phyloP scores from a whole-genome alignment of 2,329 filamentous ascomycete genomes.

The Alternaria angustiovoidea region DNA sequence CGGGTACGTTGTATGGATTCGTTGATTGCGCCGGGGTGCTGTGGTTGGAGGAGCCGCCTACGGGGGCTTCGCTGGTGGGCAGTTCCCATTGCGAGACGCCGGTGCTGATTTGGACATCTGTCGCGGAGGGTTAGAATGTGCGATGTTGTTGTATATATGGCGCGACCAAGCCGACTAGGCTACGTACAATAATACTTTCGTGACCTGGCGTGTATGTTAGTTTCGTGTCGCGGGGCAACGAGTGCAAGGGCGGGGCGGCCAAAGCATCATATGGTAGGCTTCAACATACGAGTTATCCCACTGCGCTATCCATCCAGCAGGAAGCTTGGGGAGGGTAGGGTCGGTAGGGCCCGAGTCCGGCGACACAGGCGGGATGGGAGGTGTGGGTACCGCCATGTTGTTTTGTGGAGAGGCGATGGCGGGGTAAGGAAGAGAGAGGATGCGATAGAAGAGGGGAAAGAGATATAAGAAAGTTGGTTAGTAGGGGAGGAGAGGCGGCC shows the following conservation, averaged over 20 bases:
- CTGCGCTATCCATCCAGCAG: constrained; percentile 52
- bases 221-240: constrained; percentile 26
- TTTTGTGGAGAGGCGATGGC: constrained; percentile 11
- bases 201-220: constrained; percentile 41
- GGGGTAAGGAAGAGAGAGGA: constrained; percentile 7
- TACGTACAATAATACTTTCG: constrained; percentile 52
- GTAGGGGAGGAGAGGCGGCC: background rate
- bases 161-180: background rate
- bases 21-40: constrained; percentile 56
- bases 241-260: constrained; percentile 25
- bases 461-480: background rate
- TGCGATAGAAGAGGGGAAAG: background rate
- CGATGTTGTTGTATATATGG: background rate
- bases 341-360: constrained; percentile 52
- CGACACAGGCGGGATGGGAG: constrained; percentile 46
- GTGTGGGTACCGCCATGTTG: constrained; percentile 48
- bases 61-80: constrained; percentile 70
- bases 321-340: constrained; percentile 48
- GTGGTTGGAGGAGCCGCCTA: constrained; percentile 65
- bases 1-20: constrained; percentile 67
- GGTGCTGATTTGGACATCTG: constrained; percentile 72
- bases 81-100: constrained; percentile 78
- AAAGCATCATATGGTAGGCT: no score
- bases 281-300: constrained; percentile 50
- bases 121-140: background rate